Percentiles rank a stretch among this genome's conserved stretches.
These are phyloP conservation scores for Penicillium glabrum DNA, from an alignment of 2,329 filamentous ascomycete species.

Conservation along the genomic window DNA sequence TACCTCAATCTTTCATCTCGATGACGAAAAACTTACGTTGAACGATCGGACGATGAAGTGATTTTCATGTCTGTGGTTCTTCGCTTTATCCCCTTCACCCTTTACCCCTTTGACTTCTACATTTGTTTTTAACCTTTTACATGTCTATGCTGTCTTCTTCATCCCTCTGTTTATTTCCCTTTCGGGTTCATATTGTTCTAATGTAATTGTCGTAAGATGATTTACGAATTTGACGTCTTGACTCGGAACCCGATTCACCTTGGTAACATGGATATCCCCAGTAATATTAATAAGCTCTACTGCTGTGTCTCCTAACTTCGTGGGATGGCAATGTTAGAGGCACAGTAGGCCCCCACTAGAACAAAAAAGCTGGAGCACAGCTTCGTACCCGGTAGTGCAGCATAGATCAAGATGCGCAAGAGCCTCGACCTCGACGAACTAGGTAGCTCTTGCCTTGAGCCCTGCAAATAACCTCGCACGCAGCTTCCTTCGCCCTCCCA, in stretches of 20 bases:
- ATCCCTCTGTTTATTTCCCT: constrained; percentile 13
- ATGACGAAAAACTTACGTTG: constrained; percentile 13
- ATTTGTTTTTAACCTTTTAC: not conserved
- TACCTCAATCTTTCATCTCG: constrained; percentile 1
- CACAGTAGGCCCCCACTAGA: not conserved
- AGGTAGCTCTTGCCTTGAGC: constrained; percentile 11
- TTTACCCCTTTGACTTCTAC: constrained; percentile 2
- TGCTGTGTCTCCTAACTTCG: not conserved
- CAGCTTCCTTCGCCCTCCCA: constrained; percentile 1
- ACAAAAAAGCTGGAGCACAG: not conserved
- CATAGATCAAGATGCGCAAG: not conserved
- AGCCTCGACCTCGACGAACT: constrained; percentile 15
- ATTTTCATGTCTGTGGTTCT: constrained; percentile 10
- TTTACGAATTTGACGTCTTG: constrained; percentile 8
- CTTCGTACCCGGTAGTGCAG: not conserved
- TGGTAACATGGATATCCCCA: not conserved
- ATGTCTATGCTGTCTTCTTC: constrained; percentile 10
- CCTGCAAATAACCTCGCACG: constrained; percentile 7
- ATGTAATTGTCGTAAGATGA: constrained; percentile 20
- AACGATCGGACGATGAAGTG: constrained; percentile 15
- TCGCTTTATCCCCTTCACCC: constrained; percentile 6
- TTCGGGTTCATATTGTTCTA: constrained; percentile 26
- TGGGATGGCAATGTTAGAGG: not conserved
- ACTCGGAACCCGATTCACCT: not conserved
- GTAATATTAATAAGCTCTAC: not conserved